A percentile compares a stretch with the other conserved stretches of the same genome.
phyloP scores from a whole-genome alignment of 176 grass and related monocot species.

The barley (Hordeum vulgare) region DNA sequence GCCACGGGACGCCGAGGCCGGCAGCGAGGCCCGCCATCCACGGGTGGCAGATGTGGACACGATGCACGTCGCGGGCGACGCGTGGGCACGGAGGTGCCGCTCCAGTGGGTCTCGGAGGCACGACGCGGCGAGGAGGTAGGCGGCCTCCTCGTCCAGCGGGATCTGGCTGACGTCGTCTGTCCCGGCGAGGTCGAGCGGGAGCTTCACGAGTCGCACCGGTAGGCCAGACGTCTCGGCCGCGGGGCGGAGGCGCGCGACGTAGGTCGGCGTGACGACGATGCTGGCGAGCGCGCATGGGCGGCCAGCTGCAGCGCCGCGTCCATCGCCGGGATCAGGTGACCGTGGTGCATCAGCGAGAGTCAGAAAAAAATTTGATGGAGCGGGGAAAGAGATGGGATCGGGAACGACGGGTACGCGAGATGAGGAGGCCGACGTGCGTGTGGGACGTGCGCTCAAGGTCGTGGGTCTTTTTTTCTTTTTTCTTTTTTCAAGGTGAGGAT shows the following conservation, averaged over 20 bases:
- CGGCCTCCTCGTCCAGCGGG: background rate
- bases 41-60: too few relatives aligned
- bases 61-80: too few relatives aligned
- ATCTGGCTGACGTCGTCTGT: background rate
- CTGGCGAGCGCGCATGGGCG: constrained; percentile 21
- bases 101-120: background rate
- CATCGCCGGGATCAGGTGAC: constrained; percentile 52
- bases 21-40: too few relatives aligned
- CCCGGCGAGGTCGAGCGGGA: background rate
- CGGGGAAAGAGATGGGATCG: too few relatives aligned
- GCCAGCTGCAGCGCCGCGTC: constrained; percentile 43
- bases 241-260: background rate
- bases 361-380: too few relatives aligned
- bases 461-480: too few relatives aligned
- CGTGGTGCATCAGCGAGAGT: too few relatives aligned
- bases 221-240: background rate
- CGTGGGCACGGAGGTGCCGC: background rate
- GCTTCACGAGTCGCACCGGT: background rate
- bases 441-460: too few relatives aligned
- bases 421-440: too few relatives aligned
- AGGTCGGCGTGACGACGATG: constrained; percentile 26
- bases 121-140: background rate
- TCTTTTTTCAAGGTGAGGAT: too few relatives aligned
- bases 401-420: too few relatives aligned
- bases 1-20: too few relatives aligned